Evolutionary conservation across 192 early-diverging fungal genomes (phyloP).

Genomic region (Irineochytrium annulatum): DNA sequence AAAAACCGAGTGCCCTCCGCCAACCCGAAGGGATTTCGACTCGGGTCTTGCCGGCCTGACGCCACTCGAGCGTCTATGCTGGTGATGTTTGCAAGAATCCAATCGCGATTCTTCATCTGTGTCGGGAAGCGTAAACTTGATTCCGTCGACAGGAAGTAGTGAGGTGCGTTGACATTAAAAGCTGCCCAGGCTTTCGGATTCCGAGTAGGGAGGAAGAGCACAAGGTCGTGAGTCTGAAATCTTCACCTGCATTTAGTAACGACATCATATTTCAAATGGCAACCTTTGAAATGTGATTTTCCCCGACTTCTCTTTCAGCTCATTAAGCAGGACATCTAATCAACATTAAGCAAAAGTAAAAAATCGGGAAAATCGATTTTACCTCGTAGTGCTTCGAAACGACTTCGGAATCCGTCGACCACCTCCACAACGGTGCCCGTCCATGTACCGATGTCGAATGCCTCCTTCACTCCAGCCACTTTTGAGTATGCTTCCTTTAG

Average conservation of each 20-base stretch:
- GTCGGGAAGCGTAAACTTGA: constrained; percentile 9
- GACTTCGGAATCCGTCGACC: neutral
- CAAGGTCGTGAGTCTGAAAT: constrained; percentile 40
- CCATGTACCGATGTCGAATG: constrained; percentile 7
- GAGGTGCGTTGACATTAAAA: constrained; percentile 44
- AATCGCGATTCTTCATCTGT: constrained; percentile 42
- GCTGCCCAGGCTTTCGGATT: constrained; percentile 49
- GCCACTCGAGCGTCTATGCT: constrained; percentile 26
- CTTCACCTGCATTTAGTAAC: constrained; percentile 9
- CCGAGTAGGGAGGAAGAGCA: constrained; percentile 43
- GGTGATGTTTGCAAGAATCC: constrained; percentile 38
- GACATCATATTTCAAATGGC: constrained; percentile 4
- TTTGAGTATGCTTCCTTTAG: constrained; percentile 11
- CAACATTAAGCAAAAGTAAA: neutral
- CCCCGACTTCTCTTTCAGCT: neutral
- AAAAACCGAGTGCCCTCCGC: constrained; percentile 25
- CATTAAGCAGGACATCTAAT: neutral
- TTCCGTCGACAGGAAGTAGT: constrained; percentile 37
- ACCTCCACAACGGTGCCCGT: constrained; percentile 6
- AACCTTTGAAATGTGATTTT: constrained; percentile 10
- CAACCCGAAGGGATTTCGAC: constrained; percentile 37
- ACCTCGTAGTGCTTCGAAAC: constrained; percentile 4
- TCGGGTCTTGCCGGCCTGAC: neutral
- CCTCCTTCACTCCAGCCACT: constrained; percentile 15
- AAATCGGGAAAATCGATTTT: constrained; percentile 10